Conservation (phyloP, 257 asterid species). For the Solanum clarkiae region DNA sequence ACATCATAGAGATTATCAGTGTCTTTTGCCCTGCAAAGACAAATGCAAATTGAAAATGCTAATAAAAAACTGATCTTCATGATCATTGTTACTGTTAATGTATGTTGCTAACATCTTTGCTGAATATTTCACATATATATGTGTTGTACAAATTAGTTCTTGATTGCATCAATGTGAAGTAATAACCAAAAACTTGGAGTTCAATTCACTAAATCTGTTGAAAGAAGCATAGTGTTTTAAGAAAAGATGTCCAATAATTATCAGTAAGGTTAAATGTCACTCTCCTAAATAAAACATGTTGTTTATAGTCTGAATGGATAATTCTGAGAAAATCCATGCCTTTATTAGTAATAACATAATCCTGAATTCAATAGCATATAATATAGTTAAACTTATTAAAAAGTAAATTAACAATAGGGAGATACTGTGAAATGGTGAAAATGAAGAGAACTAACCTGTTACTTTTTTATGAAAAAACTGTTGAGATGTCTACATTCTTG, state of each 20-base stretch:
- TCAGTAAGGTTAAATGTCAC: slow-evolving; percentile 27
- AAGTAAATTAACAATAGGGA: not conserved
- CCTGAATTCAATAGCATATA: not conserved
- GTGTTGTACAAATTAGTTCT: not conserved
- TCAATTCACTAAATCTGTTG: slow-evolving; percentile 35
- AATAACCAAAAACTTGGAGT: slow-evolving; percentile 43
- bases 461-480: not conserved
- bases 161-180: slow-evolving; percentile 29
- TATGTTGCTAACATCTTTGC: not conserved
- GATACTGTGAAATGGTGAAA: not conserved
- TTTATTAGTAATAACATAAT: not conserved
- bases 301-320: not conserved
- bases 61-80: slow-evolving; percentile 1
- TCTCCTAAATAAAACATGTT: slow-evolving; percentile 1
- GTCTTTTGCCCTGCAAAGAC: slow-evolving; percentile 15
- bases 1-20: slow-evolving; percentile 40
- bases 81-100: not conserved
- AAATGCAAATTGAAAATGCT: not conserved
- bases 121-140: not conserved
- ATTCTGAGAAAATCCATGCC: not conserved
- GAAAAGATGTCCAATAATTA: slow-evolving; percentile 24
- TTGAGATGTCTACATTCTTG: not conserved
- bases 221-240: slow-evolving; percentile 19
- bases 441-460: not conserved
- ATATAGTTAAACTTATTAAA: not conserved